These are phyloP conservation scores for Penicillium ucsense DNA, from an alignment of 495 filamentous ascomycete genomes.

Conservation along the genomic window DNA sequence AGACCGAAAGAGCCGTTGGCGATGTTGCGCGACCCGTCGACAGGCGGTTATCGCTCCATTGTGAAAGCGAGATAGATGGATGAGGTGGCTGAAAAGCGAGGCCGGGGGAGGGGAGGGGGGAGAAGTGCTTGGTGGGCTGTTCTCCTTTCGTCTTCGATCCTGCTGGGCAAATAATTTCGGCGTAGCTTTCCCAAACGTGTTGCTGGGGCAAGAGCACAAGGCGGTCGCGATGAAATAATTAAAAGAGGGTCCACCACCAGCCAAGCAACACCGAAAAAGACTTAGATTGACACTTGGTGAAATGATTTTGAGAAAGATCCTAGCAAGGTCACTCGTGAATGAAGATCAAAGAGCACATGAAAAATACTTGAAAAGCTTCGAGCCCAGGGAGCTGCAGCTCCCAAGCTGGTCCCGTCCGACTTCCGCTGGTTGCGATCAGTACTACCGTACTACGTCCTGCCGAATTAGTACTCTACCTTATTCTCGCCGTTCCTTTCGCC, in stretches of 20 bases:
- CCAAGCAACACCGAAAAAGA: slow-evolving; percentile 7
- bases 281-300: too few relatives aligned
- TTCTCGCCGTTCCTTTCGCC: neutral
- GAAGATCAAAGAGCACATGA: neutral
- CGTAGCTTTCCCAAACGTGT: slow-evolving; percentile 13
- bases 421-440: slow-evolving; percentile 10
- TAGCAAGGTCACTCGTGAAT: neutral
- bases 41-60: slow-evolving; percentile 36
- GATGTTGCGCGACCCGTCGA: slow-evolving; percentile 33
- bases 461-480: neutral
- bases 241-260: slow-evolving; percentile 10
- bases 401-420: neutral
- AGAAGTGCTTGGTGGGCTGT: neutral
- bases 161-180: slow-evolving; percentile 16
- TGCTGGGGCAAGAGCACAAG: slow-evolving; percentile 22
- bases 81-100: slow-evolving; percentile 15
- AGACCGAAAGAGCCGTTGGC: slow-evolving; percentile 29
- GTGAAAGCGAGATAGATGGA: slow-evolving; percentile 16
- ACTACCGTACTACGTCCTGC: slow-evolving; percentile 5
- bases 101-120: neutral
- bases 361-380: too few relatives aligned
- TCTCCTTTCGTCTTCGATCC: neutral
- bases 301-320: neutral
- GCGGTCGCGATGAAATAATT: slow-evolving; percentile 16
- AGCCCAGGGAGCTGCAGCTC: neutral